These are phyloP conservation scores for Pezicula rhizophila DNA, from an alignment of 2,329 filamentous ascomycete genomes.

Conservation along the genomic window DNA sequence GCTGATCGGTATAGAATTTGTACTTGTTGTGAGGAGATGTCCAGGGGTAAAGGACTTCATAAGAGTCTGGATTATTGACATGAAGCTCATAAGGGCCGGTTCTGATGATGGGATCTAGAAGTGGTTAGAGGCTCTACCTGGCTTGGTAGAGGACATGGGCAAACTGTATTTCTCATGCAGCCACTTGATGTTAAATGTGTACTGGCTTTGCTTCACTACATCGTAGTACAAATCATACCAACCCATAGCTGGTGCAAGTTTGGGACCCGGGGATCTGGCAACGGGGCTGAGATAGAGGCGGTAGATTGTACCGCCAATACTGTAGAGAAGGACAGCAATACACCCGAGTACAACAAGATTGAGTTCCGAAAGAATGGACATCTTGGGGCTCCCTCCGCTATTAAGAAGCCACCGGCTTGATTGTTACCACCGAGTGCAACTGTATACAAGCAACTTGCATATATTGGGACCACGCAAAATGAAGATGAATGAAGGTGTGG, in stretches of 20 bases:
- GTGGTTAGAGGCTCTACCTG: neutral
- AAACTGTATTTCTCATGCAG: slow-evolving; percentile 31
- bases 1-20: slow-evolving; percentile 1
- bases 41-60: slow-evolving; percentile 18
- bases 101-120: slow-evolving; percentile 19
- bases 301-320: neutral
- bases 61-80: slow-evolving; percentile 20
- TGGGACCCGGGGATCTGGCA: slow-evolving; percentile 21
- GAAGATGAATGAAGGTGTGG: too few relatives aligned
- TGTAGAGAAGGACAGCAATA: neutral
- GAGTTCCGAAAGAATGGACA: too few relatives aligned
- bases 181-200: slow-evolving; percentile 31
- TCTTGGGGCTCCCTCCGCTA: too few relatives aligned
- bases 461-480: too few relatives aligned
- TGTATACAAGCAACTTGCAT: too few relatives aligned
- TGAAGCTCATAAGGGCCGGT: slow-evolving; percentile 24
- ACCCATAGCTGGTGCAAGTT: slow-evolving; percentile 15
- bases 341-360: neutral
- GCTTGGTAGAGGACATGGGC: neutral
- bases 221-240: slow-evolving; percentile 32
- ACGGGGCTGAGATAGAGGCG: slow-evolving; percentile 22
- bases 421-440: too few relatives aligned
- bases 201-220: slow-evolving; percentile 33
- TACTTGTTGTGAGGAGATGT: slow-evolving; percentile 5
- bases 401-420: too few relatives aligned